Conservation (phyloP, 805 yeast genomes). For the Metschnikowia kofuensis region DNA sequence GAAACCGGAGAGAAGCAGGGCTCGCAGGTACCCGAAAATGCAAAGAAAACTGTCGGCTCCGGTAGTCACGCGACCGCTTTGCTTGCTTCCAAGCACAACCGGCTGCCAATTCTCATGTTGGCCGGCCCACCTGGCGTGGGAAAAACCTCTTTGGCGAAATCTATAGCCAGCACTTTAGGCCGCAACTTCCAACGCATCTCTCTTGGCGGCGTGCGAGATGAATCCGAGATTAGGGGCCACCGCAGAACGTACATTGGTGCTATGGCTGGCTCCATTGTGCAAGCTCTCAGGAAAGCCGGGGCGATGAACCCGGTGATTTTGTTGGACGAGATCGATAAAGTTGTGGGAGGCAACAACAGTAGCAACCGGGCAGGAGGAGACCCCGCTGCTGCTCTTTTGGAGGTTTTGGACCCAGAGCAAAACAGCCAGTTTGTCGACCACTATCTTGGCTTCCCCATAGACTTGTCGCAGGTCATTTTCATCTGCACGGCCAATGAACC, state of each 20-base stretch:
- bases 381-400: constrained; percentile 85
- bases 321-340: constrained; percentile 83
- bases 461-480: constrained; percentile 74
- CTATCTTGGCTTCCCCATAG: constrained; percentile 82
- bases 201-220: constrained; percentile 85
- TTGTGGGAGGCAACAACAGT: constrained; percentile 51
- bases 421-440: constrained; percentile 75
- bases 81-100: constrained; percentile 33
- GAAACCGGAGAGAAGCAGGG: too few relatives aligned
- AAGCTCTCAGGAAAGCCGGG: constrained; percentile 71
- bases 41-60: background rate
- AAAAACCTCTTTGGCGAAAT: constrained; percentile 80
- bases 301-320: constrained; percentile 81
- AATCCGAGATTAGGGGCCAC: constrained; percentile 87
- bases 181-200: constrained; percentile 77
- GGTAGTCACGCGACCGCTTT: background rate
- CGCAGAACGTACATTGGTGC: constrained; percentile 90
- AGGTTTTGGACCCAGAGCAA: constrained; percentile 89
- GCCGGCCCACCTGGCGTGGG: constrained; percentile 97
- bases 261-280: constrained; percentile 81
- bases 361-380: constrained; percentile 64
- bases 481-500: constrained; percentile 85
- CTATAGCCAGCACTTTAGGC: constrained; percentile 71
- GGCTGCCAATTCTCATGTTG: constrained; percentile 73
- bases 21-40: too few relatives aligned